Evolutionary conservation across 75 land plant genomes (phyloP), one percentile per base, ranked within the genome.

Genomic region (Picea glauca): DNA sequence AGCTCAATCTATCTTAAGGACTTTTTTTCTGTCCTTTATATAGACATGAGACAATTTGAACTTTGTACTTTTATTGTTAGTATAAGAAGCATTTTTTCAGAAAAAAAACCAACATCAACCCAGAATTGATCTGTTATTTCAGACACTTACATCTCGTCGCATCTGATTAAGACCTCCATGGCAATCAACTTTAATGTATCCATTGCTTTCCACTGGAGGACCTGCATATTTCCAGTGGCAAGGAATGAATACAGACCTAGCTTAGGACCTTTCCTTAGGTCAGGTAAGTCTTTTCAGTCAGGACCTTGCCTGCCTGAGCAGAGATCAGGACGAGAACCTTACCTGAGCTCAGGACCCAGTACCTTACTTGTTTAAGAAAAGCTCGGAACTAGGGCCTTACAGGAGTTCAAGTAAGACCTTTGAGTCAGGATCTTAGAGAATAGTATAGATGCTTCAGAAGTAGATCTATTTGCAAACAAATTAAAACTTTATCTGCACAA

Each of bases 161-260:
- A 93, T 90, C 72, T 93, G 98, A 85, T 96, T 96, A 67, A 96
- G 90, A 60, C 98, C 96, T 14, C 98, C 98, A 80, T 83, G 85
- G 86, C 98, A 96, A 78, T 90, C 96, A 72, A 96, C 89, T 35
- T 88, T 80, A 15, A 96, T 88, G 78, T 90, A 96, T 1, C 98
- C 98, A 82, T 85, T 93, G 74, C 78, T 91, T 70, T 87, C 65
- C 14, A 43, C 79, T 11, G 89, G 85, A 13, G 90, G 81, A 84
- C 79, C 90, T 90, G 91, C 89, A 86, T 74, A 77, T 84, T 86
- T 76, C 82, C 82, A 83, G 85, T 78, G 76, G 80, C 88, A 84
- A 81, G 83, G 75, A 83, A 60, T 80, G 67, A 83, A 66, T n/a
- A 58, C 80, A 82, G 21, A 4, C n/a, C 43, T 46, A 13, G 20